phyloP scores from a whole-genome alignment of 106 monocot genomes.

The Platanthera zijinensis region DNA sequence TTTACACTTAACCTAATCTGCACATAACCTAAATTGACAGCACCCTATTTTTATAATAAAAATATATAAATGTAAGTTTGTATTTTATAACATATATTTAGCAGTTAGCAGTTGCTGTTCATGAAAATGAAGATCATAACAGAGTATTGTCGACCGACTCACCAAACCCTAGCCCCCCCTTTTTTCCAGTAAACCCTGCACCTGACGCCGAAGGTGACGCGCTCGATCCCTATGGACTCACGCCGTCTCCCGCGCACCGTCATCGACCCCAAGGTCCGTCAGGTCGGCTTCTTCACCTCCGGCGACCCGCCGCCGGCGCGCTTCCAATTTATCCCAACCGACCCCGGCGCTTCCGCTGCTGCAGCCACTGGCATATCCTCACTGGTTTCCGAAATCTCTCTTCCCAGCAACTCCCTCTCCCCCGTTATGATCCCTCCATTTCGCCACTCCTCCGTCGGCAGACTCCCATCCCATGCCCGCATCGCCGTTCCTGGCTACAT shows the following conservation, averaged over 20 bases:
- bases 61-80: too few species aligned
- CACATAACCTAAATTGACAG: too few species aligned
- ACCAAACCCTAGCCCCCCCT: neutral
- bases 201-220: neutral
- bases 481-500: constrained; percentile 18
- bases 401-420: constrained; percentile 41
- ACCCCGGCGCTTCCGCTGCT: neutral
- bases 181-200: too few species aligned
- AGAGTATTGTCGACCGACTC: neutral
- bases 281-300: constrained; percentile 21
- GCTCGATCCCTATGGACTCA: neutral
- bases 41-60: too few species aligned
- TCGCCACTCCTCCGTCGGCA: constrained; percentile 39
- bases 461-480: neutral
- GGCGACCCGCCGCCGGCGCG: constrained; percentile 13
- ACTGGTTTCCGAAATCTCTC: constrained; percentile 12
- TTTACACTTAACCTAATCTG: too few species aligned
- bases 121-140: neutral
- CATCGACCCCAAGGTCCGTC: constrained; percentile 11
- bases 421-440: constrained; percentile 93
- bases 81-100: too few species aligned
- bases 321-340: constrained; percentile 3
- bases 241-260: constrained; percentile 10
- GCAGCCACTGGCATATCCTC: constrained; percentile 1
- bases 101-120: too few species aligned